Conservation (phyloP, 2,329 filamentous ascomycete genomes). For the Anisogramma anomala region DNA sequence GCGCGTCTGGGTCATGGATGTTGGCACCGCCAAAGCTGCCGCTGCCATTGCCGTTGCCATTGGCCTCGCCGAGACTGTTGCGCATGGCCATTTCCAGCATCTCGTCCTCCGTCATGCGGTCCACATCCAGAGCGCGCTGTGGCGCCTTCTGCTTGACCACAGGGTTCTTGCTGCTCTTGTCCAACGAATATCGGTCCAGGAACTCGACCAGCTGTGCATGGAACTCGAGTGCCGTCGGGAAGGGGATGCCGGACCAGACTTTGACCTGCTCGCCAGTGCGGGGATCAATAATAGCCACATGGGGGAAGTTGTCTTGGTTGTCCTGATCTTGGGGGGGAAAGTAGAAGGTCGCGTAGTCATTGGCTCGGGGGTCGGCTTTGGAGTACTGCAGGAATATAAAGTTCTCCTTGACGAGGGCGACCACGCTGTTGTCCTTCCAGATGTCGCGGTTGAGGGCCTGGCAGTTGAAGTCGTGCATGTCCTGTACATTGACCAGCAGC, state of each 20-base stretch:
- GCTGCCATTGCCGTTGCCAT: conserved; percentile 25
- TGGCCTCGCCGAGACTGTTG: conserved; percentile 60
- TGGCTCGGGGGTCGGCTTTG: conserved; percentile 68
- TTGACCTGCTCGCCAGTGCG: conserved; percentile 96
- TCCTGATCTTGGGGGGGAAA: conserved; percentile 60
- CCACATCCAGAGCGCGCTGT: conserved; percentile 57
- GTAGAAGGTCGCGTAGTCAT: conserved; percentile 83
- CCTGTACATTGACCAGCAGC: conserved; percentile 92
- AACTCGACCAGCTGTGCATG: conserved; percentile 89
- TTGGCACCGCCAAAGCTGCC: conserved; percentile 22
- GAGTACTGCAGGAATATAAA: conserved; percentile 94
- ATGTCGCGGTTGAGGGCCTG: conserved; percentile 89
- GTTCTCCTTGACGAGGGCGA: conserved; percentile 73
- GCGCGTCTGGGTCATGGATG: conserved; percentile 72
- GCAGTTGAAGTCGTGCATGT: conserved; percentile 86
- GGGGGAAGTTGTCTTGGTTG: conserved; percentile 80
- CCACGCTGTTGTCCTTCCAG: conserved; percentile 78
- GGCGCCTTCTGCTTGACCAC: conserved; percentile 68
- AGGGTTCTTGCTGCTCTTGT: conserved; percentile 80
- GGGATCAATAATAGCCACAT: conserved; percentile 91
- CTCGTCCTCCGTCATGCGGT: conserved; percentile 90
- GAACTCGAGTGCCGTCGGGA: conserved; percentile 67
- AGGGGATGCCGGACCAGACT: conserved; percentile 78
- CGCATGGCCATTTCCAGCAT: conserved; percentile 90
- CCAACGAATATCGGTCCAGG: conserved; percentile 89